phyloP scores from a whole-genome alignment of 2,329 filamentous ascomycete genomes.

The Cordyceps cateniannulata region DNA sequence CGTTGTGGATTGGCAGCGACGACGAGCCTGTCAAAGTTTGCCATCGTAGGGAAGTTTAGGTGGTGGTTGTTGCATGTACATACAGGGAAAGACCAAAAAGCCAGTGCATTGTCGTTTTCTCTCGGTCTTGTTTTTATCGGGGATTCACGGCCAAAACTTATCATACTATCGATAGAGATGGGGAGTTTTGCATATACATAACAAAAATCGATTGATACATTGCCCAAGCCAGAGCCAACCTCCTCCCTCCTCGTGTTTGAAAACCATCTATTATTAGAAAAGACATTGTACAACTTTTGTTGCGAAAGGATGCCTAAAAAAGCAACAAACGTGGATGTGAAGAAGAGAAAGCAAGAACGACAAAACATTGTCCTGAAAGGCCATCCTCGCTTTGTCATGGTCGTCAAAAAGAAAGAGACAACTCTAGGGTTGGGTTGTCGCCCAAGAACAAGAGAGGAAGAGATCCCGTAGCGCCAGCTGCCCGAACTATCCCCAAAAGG shows the following conservation, averaged over 20 bases:
- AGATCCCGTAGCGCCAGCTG: constrained; percentile 2
- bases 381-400: too few relatives aligned
- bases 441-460: not conserved
- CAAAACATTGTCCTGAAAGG: too few relatives aligned
- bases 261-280: constrained; percentile 4
- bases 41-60: not conserved
- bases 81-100: not conserved
- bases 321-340: not conserved
- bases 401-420: too few relatives aligned
- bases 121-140: not conserved
- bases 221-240: too few relatives aligned
- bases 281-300: not conserved
- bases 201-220: not conserved
- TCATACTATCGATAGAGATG: not conserved
- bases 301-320: not conserved
- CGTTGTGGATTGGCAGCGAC: not conserved
- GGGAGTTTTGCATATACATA: constrained; percentile 6
- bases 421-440: too few relatives aligned
- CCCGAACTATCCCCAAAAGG: too few relatives aligned
- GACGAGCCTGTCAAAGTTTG: constrained; percentile 5
- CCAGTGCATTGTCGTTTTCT: not conserved
- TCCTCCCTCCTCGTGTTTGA: too few relatives aligned
- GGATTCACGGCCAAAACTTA: not conserved
- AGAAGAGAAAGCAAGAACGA: too few relatives aligned
- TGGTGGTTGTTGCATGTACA: not conserved